Conservation (phyloP, 345 rosid species). For the Salix udensis region DNA sequence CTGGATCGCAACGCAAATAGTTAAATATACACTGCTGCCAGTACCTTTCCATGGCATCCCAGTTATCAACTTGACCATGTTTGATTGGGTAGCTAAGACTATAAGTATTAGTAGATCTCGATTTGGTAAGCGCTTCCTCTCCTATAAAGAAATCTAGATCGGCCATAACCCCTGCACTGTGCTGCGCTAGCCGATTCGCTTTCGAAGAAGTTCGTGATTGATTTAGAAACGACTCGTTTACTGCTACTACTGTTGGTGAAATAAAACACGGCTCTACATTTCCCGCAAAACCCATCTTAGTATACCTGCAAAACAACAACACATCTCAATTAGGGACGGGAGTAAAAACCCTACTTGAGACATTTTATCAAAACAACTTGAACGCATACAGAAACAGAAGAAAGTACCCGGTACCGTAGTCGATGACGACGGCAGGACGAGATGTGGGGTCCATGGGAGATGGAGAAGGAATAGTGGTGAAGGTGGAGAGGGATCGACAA, state of each 20-base stretch:
- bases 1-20: constrained; percentile 92
- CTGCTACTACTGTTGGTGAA: constrained; percentile 84
- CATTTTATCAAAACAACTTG: constrained; percentile 45
- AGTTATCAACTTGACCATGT: constrained; percentile 88
- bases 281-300: constrained; percentile 95
- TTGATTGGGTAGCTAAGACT: constrained; percentile 77
- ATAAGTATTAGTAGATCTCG: constrained; percentile 71
- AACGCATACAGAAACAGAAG: neutral
- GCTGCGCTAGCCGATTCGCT: constrained; percentile 73
- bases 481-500: constrained; percentile 45
- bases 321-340: neutral
- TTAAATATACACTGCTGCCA: constrained; percentile 97
- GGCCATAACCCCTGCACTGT: constrained; percentile 93
- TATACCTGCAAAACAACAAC: constrained; percentile 50
- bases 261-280: constrained; percentile 97
- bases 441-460: constrained; percentile 73
- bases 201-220: constrained; percentile 66
- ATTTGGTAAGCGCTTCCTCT: constrained; percentile 70
- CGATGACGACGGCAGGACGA: constrained; percentile 97
- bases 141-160: constrained; percentile 92
- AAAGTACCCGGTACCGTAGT: constrained; percentile 89
- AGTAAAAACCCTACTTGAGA: neutral
- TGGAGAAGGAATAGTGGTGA: constrained; percentile 6
- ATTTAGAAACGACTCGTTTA: constrained; percentile 76
- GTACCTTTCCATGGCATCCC: constrained; percentile 98